Conservation (phyloP, 768 basidiomycete species). For the Daedaleopsis nitida region DNA sequence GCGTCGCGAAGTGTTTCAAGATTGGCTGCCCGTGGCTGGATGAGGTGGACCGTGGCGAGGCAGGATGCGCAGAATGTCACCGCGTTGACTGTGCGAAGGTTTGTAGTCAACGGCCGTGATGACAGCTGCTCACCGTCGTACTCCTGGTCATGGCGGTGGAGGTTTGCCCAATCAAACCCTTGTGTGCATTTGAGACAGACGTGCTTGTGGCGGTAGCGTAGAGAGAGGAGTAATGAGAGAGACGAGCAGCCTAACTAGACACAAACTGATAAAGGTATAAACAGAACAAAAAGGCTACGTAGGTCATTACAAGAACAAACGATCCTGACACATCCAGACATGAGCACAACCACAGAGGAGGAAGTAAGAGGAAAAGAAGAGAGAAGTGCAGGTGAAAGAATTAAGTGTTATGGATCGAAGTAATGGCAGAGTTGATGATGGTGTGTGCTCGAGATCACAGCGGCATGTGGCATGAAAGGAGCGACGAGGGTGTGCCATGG, state of each 20-base stretch:
- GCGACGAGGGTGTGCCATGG: constrained; percentile 14
- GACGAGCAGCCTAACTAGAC: constrained; percentile 17
- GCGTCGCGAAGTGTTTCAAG: too few relatives aligned
- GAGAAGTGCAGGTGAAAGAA: constrained; percentile 3
- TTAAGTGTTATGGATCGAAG: constrained; percentile 17
- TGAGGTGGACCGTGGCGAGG: too few relatives aligned
- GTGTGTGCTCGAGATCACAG: constrained; percentile 5
- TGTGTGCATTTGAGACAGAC: constrained; percentile 4
- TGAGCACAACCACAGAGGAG: constrained; percentile 22
- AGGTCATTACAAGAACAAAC: constrained; percentile 12
- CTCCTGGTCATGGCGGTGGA: too few relatives aligned
- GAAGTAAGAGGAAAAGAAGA: constrained; percentile 1
- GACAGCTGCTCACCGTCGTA: too few relatives aligned
- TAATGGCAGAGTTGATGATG: background rate
- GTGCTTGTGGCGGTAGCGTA: constrained; percentile 14
- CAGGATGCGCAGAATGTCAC: too few relatives aligned
- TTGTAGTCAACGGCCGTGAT: too few relatives aligned
- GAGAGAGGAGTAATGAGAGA: constrained; percentile 1
- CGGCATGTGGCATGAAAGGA: constrained; percentile 19
- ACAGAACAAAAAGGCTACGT: constrained; percentile 10
- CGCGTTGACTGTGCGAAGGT: too few relatives aligned
- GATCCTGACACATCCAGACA: constrained; percentile 22
- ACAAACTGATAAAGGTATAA: constrained; percentile 6
- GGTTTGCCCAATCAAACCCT: background rate
- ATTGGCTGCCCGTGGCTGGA: too few relatives aligned